Conservation (phyloP, 2,329 filamentous ascomycete species). For the Niveomyces coronatus region DNA sequence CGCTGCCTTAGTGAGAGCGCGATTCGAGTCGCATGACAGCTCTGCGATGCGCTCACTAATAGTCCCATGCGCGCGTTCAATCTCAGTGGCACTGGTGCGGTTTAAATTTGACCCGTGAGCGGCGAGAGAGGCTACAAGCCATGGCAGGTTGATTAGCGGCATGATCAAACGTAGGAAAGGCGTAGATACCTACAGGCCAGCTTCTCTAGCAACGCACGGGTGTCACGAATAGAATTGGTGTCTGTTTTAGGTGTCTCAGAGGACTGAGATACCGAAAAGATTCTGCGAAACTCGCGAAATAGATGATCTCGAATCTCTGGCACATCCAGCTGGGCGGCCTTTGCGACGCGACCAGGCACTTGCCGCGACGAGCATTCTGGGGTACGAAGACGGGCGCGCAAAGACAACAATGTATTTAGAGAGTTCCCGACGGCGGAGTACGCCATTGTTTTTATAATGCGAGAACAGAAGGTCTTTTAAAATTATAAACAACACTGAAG, state of each 20-base stretch:
- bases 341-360: conserved; percentile 1
- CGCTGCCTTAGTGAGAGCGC: neutral
- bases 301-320: neutral
- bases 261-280: neutral
- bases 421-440: neutral
- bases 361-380: conserved; percentile 4
- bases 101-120: neutral
- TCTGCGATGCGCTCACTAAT: neutral
- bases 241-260: conserved; percentile 2
- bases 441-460: neutral
- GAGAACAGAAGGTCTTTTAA: too few relatives aligned
- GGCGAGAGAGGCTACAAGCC: neutral
- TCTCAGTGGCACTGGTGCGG: neutral
- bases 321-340: neutral
- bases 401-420: neutral
- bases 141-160: too few relatives aligned
- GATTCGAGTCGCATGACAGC: neutral
- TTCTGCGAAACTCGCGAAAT: neutral
- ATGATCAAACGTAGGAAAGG: too few relatives aligned
- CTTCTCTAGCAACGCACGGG: conserved; percentile 1
- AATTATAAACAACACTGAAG: too few relatives aligned
- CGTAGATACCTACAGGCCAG: neutral
- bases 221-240: conserved; percentile 6
- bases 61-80: neutral
- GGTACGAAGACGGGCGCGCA: conserved; percentile 5